Base-by-base conservation (phyloP, 2,329 filamentous ascomycete species). In the Sporothrix euskadiensis region DNA sequence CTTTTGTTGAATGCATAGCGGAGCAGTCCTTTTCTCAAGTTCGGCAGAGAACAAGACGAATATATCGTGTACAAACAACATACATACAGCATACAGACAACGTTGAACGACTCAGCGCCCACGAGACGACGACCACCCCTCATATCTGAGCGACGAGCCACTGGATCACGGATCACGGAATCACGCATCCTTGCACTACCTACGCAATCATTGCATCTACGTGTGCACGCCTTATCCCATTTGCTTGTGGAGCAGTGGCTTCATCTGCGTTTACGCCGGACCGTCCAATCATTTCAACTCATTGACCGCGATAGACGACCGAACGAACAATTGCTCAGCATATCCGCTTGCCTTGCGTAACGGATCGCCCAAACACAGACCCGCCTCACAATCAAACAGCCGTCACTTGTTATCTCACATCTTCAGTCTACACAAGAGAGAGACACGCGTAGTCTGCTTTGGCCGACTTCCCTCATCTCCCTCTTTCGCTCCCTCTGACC, bases 111-210 rank as follows among this genome's bases (percentile, higher is more conserved):
- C 16, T 47, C 57, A 14, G 19, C 39, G 65, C 14, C 66, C 44
- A 39, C 66, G 66, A 69, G 47, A 69, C 30, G 41, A 16, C 30
- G 4, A 9, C 47, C 30, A 14, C 66, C 66, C 39, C 30, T 54
- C 47, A 39, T 39, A 26, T 57, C 35, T 70, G 54, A 61, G 69
- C 39, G 12, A 71, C 54, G 54, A 26, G 47, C 22, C 69, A 71
- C 69, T 35, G 26, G 54, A 35, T 49, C 54, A 71, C 69, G 44
- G 69, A 69, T 69, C 66, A 71, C 69, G 44, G 41, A 61, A 71
- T 26, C 69, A 71, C 57, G 32, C 70, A 71, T 66, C 57, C 12
- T 49, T 65, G 44, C 70, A 59, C 44, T 54, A 54, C 68, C n/a
- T n/a, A 69, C 47, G 65, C 65, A 52, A 71, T 26, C 57, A 19